A percentile compares a stretch with the other conserved stretches of the same genome.
phyloP scores from a whole-genome alignment of 179 eudicot species.

The Beta corolliflora region DNA sequence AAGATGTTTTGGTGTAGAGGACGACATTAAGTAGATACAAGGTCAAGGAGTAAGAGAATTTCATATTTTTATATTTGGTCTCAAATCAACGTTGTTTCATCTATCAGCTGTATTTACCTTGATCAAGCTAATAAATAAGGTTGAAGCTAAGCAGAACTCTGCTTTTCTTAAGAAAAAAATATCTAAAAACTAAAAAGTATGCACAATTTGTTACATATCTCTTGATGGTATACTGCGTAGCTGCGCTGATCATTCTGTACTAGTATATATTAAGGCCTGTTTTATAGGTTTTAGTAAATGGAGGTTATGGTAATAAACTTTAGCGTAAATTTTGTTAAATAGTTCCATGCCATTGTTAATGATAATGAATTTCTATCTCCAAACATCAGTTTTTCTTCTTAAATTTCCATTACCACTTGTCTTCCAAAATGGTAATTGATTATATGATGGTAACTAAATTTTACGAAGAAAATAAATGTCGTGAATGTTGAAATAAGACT shows the following conservation, averaged over 20 bases:
- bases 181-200: background rate
- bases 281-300: no score
- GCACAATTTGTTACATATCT: background rate
- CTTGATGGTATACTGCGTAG: background rate
- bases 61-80: background rate
- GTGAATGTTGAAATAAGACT: no score
- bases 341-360: no score
- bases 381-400: no score
- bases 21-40: background rate
- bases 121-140: background rate
- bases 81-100: background rate
- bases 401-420: no score
- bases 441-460: no score
- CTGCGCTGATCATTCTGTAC: background rate
- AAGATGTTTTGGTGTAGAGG: background rate
- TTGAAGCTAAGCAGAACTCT: background rate
- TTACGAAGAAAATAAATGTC: no score
- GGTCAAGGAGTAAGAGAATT: background rate
- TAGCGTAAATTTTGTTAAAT: no score
- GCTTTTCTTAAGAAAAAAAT: background rate
- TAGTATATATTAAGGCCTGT: no score
- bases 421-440: no score
- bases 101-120: background rate
- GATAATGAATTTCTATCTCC: no score
- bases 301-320: no score